Evolutionary conservation across 345 rosid genomes (phyloP), one percentile per base, ranked within the genome.

Genomic region (Boechera stricta): DNA sequence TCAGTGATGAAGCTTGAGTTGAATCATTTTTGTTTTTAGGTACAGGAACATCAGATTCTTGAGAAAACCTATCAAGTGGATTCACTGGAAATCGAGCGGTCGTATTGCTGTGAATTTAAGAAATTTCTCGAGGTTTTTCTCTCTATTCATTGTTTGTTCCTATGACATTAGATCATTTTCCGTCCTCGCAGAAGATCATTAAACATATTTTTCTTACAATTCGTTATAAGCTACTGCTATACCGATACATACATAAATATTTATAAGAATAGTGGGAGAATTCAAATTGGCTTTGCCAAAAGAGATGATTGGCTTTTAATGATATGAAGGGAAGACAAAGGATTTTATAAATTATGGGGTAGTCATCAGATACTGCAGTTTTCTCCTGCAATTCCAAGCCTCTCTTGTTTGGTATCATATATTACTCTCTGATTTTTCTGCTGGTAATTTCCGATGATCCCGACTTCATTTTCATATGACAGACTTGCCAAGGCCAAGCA

Each of bases 401-500:
- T 86, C 31, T 89, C 88, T 55, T 68, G 83, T 73, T 82, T 86
- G 5, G 87, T 90, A 74, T 94, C 92, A 83, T 94, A 94, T 12
- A 91, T 64, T 26, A 89, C 82, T 88, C 98, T 94, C 67, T 87
- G 93, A 83, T 91, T 94, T 63, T 80, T 87, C 88, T 94, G 97
- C 80, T 94, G 98, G 74, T 87, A 87, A 77, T 94, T 89, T 42
- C 87, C 98, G 35, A 91, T 81, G 24, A 94, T 91, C 0, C 92
- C 93, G 1, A 80, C 73, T 53, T 94, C 96, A 18, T 87, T 83
- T 68, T 90, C 94, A 10, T 63, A 78, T 8, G 89, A 45, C 36
- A 91, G 94, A 77, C 98, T 90, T 36, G 97, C 96, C 7, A 91
- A 75, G 45, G 98, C 97, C 80, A 94, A 85, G 69, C 98, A 94